Conservation (phyloP, 495 filamentous ascomycete genomes). For the Bacidia gigantensis region DNA sequence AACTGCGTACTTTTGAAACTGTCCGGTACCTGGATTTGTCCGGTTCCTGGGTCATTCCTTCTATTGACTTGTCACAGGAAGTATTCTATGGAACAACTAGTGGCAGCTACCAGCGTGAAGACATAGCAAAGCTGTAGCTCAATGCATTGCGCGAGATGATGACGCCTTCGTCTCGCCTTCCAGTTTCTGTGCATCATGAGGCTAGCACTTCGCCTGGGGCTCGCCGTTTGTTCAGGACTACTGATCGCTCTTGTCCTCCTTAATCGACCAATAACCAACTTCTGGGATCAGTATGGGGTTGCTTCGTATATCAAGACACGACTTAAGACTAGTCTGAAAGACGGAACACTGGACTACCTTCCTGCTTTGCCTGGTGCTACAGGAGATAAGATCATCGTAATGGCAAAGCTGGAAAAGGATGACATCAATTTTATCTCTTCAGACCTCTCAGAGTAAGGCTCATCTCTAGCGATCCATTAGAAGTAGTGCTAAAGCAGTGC, state of each 20-base stretch:
- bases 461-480: not conserved
- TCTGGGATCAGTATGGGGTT: slow-evolving; percentile 33
- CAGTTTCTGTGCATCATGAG: too few relatives aligned
- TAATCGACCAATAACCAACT: slow-evolving; percentile 28
- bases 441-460: slow-evolving; percentile 30
- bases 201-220: slow-evolving; percentile 27
- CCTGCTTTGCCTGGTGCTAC: not conserved
- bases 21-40: too few relatives aligned
- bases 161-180: too few relatives aligned
- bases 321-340: slow-evolving; percentile 13
- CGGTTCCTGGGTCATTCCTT: too few relatives aligned
- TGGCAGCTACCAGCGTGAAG: too few relatives aligned
- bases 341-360: slow-evolving; percentile 18
- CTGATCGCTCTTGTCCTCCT: slow-evolving; percentile 26
- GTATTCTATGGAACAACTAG: too few relatives aligned
- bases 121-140: too few relatives aligned
- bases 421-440: slow-evolving; percentile 29
- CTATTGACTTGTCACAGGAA: too few relatives aligned
- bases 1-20: too few relatives aligned
- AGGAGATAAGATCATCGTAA: slow-evolving; percentile 25
- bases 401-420: slow-evolving; percentile 27
- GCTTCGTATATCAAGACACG: slow-evolving; percentile 30
- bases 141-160: too few relatives aligned
- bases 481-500: not conserved
- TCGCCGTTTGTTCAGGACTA: slow-evolving; percentile 20